Conservation (phyloP, 371 early-diverging fungal species). For the Mortierella polycephala region DNA sequence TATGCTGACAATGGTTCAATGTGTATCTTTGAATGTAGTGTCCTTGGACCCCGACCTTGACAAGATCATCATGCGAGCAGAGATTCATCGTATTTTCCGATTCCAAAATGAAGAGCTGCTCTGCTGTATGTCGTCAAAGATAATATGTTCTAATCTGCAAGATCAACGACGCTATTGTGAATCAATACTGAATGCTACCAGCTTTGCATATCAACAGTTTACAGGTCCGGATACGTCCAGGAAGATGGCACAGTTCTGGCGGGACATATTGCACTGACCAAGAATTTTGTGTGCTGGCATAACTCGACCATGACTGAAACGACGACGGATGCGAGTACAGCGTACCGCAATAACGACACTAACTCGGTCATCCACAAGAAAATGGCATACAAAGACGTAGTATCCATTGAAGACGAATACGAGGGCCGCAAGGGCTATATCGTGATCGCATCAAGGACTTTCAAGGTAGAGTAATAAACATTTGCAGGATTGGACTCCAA, state of each 20-base stretch:
- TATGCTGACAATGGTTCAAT: background rate
- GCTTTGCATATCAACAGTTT: slow-evolving; percentile 16
- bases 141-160: background rate
- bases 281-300: slow-evolving; percentile 52
- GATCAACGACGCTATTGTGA: background rate
- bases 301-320: slow-evolving; percentile 46
- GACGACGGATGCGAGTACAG: slow-evolving; percentile 13
- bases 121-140: slow-evolving; percentile 29
- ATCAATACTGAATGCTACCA: background rate
- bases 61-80: slow-evolving; percentile 47
- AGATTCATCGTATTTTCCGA: slow-evolving; percentile 30
- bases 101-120: slow-evolving; percentile 42
- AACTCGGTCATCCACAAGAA: slow-evolving; percentile 21
- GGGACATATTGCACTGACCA: slow-evolving; percentile 40
- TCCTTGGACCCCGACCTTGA: slow-evolving; percentile 50
- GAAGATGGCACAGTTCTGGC: slow-evolving; percentile 29
- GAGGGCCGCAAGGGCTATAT: slow-evolving; percentile 31
- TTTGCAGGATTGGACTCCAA: too few relatives aligned
- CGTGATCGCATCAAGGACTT: slow-evolving; percentile 19
- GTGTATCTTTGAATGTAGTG: slow-evolving; percentile 10
- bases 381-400: slow-evolving; percentile 37
- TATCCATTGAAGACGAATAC: slow-evolving; percentile 26
- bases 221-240: slow-evolving; percentile 37
- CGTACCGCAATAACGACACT: slow-evolving; percentile 1
- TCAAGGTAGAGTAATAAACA: too few relatives aligned